Base-by-base conservation (phyloP, 2,329 filamentous ascomycete species). In the Neodidymelliopsis sp. region DNA sequence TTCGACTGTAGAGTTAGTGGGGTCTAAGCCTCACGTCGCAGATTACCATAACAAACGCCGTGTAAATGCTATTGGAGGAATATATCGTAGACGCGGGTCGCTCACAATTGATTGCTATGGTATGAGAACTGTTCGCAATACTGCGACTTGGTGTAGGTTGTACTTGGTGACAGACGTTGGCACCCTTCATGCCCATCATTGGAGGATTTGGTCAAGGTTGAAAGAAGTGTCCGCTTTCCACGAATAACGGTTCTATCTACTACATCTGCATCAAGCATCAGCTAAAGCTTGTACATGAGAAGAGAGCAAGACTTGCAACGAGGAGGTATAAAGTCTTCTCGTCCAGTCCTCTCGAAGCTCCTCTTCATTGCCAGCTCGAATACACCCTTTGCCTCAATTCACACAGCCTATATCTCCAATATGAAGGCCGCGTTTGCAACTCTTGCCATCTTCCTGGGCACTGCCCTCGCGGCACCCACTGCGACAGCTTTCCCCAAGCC, bases 401-500 rank as follows among this genome's bases (percentile, higher is more conserved):
- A 23, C 5, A 18, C 24, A 39, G n/a, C 4, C 20, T 29, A 38
- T 12, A 35, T 11, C 7, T 18, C 22, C 49, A 62, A 35, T 1
- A 63, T 63, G 60, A 59, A 54, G 54, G 54, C 54, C 44, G 50
- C 54, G 6, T 38, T 63, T 45, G 43, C 56, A 33, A 49, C 56
- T 15, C 22, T 64, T 15, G 12, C 60, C 27, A 22, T 59, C 6
- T 31, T 63, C 28, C 50, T 55, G 13, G 54, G 51, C 38, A 45
- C 55, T 20, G 36, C 56, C 29, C 37, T 62, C 11, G 51, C 51
- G 11, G 51, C 42, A 6, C 51, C 51, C 18, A 54, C 51, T 2
- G 51, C 51, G 11, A 54, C 51, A 10, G 46, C 46, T 4, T 54
- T 54, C 47, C 51, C 51, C 16, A 34, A 16, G 6, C 40, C 51